phyloP scores from a whole-genome alignment of 1,284 basidiomycete genomes.

The Tilletia walkeri region DNA sequence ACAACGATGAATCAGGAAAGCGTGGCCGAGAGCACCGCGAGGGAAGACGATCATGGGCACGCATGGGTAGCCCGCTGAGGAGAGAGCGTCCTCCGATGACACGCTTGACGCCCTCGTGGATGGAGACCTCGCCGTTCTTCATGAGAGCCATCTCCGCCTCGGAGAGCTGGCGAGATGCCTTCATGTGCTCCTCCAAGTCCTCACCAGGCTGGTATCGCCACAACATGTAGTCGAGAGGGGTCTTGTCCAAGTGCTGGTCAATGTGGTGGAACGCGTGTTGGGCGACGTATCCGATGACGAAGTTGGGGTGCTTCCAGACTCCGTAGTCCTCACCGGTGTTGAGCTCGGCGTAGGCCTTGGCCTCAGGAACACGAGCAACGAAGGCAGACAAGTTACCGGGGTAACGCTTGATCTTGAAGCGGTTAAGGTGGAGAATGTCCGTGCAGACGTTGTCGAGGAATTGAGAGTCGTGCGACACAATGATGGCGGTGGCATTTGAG shows the following conservation, averaged over 20 bases:
- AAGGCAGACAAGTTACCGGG: slow-evolving; percentile 55
- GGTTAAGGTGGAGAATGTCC: slow-evolving; percentile 56
- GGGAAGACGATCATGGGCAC: too few species aligned
- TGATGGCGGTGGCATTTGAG: slow-evolving; percentile 52
- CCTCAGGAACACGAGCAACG: slow-evolving; percentile 56
- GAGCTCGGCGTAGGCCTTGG: slow-evolving; percentile 54
- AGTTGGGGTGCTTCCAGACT: slow-evolving; percentile 56
- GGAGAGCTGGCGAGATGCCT: slow-evolving; percentile 44
- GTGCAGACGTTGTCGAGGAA: slow-evolving; percentile 56
- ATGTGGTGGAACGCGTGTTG: slow-evolving; percentile 57
- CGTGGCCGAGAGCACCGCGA: too few species aligned
- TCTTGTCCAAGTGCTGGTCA: slow-evolving; percentile 57
- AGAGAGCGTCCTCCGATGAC: slow-evolving; percentile 54
- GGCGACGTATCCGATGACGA: slow-evolving; percentile 56
- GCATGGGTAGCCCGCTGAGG: too few species aligned
- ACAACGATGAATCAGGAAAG: too few species aligned
- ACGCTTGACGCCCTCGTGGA: slow-evolving; percentile 55
- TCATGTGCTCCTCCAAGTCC: slow-evolving; percentile 56
- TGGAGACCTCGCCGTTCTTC: slow-evolving; percentile 55
- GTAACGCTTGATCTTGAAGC: slow-evolving; percentile 57
- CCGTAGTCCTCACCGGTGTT: slow-evolving; percentile 55
- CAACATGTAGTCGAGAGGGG: slow-evolving; percentile 56
- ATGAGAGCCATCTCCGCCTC: slow-evolving; percentile 47
- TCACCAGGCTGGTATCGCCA: slow-evolving; percentile 57
- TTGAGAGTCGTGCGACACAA: slow-evolving; percentile 55